A percentile compares a stretch with the other conserved stretches of the same genome.
phyloP scores from a whole-genome alignment of 75 land plant genomes.

The Sequoia sempervirens region DNA sequence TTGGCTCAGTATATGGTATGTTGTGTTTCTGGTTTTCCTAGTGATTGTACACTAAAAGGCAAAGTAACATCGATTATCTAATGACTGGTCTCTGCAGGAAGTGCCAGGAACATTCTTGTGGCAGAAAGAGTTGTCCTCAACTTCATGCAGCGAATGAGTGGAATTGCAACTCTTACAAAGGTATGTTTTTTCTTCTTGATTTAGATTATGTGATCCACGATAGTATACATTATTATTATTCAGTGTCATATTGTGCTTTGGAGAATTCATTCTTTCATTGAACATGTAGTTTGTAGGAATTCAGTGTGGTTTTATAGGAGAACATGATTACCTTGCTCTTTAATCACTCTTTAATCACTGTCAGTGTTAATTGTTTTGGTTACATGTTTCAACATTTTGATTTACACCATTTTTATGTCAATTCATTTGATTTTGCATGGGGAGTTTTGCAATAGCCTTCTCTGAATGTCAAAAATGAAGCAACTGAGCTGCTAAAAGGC shows the following conservation, averaged over 20 bases:
- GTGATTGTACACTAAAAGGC: conserved; percentile 2
- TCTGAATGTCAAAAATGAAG: background rate
- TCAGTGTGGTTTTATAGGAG: background rate
- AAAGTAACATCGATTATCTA: background rate
- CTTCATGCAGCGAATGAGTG: conserved; percentile 99
- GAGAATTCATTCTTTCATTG: conserved; percentile 1
- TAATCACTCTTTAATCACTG: too few relatives aligned
- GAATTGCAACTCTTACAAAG: conserved; percentile 93
- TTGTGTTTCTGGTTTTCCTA: background rate
- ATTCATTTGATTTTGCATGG: conserved; percentile 4
- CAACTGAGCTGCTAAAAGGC: background rate
- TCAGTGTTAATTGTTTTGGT: background rate
- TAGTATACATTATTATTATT: background rate
- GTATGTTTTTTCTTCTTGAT: conserved; percentile 13
- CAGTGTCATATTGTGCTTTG: background rate
- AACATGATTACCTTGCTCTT: background rate
- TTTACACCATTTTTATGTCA: background rate
- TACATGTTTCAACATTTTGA: background rate
- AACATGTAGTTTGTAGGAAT: background rate
- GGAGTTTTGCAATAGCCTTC: background rate
- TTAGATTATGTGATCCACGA: background rate
- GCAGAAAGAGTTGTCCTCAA: conserved; percentile 95
- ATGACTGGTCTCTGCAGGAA: conserved; percentile 38
- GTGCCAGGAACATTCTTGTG: conserved; percentile 75
- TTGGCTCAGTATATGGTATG: conserved; percentile 84